Conservation (phyloP, 2,329 filamentous ascomycete genomes). For the Pseudocercospora eumusae region DNA sequence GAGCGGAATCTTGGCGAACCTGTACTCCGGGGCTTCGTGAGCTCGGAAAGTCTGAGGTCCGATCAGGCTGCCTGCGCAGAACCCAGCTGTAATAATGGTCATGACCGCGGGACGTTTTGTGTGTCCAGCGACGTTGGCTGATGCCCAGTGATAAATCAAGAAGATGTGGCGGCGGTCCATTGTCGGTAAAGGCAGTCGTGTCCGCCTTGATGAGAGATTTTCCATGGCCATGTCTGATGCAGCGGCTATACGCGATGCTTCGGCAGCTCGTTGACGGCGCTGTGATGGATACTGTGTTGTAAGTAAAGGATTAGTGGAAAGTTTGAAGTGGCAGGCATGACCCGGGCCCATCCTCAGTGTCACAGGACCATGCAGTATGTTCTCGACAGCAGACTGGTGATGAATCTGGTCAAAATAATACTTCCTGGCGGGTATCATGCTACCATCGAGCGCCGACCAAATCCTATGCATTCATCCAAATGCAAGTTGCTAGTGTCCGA, state of each 20-base stretch:
- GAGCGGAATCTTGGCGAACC: slow-evolving; percentile 42
- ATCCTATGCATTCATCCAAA: neutral
- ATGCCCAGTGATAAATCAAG: slow-evolving; percentile 39
- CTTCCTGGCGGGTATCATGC: neutral
- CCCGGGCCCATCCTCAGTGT: neutral
- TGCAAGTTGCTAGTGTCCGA: neutral
- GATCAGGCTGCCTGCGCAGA: slow-evolving; percentile 44
- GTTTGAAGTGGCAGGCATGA: neutral
- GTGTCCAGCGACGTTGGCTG: slow-evolving; percentile 52
- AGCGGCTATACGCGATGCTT: too few species aligned
- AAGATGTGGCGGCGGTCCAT: neutral
- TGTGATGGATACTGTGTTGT: neutral
- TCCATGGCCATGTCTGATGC: neutral
- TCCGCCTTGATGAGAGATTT: neutral
- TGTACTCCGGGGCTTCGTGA: slow-evolving; percentile 39
- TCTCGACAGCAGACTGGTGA: neutral
- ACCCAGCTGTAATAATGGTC: slow-evolving; percentile 42
- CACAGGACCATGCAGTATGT: neutral
- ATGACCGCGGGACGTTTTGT: slow-evolving; percentile 43
- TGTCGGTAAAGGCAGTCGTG: neutral
- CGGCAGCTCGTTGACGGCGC: neutral
- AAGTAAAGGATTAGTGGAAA: neutral
- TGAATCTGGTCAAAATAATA: neutral
- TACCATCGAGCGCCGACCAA: neutral
- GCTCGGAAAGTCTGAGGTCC: slow-evolving; percentile 42